Base-by-base conservation (phyloP, 257 asterid genomes). In the Sherardia arvensis region DNA sequence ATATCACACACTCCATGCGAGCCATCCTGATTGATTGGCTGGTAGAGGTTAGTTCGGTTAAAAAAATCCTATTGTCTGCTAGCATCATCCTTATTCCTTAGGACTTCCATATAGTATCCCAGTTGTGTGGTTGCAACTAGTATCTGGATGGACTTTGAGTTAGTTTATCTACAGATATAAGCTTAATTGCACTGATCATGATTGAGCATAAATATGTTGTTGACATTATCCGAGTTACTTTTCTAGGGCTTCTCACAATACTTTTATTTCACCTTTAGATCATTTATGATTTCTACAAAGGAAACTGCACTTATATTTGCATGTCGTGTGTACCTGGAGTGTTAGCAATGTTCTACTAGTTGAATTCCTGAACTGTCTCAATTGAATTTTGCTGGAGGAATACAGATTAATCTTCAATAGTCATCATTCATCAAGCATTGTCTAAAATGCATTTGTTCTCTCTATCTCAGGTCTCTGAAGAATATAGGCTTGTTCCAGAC, bases 1-100 rank as follows among this genome's bases (percentile, higher is more conserved):
- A 93, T 71, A 79, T 93, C 74, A 85, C 81, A 60, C 80, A 69
- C 59, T 78, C 86, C 58, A 93, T 90, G 99, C 80, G 99, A 66
- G 79, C 87, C 43, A 90, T 93, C 69, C 84, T 93, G 75, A 76
- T 93, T 56, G 99, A 93, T 74, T 93, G 99, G 99, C 97, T 93
- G 71, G 99, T 93, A 40, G 96, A 87, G 97, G 99, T 93, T 79
- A 64, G 94, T 76, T 56, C 48, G 58, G 66, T 76, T 64, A 54
- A 21, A 18, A 32, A 29, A 23, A 61, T 22, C 38, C 30, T 9
- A 3, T n/a, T 5, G 20, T 15, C 32, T 49, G 22, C 4, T 4
- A 14, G 23, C 2, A 40, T 15, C 43, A 23, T 3, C 1, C 47
- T 8, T 64, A 5, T 18, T 3, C 1, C 47, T 8, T 64, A 5